Evolutionary conservation across 768 basidiomycete species (phyloP).

Genomic region (Mycena leptocephala): DNA sequence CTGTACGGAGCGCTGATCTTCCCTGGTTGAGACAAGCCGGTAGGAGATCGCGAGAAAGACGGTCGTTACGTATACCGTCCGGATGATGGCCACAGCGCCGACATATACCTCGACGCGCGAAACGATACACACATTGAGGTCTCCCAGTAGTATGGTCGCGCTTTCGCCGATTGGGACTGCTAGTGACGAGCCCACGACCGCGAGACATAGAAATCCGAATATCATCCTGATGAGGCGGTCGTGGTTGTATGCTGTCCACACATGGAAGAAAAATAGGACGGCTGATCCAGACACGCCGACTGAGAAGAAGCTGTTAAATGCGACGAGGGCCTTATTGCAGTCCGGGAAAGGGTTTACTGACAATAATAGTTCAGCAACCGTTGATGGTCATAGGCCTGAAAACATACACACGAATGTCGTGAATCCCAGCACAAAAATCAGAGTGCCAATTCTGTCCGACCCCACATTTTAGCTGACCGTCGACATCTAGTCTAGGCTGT

Average conservation of each 20-base stretch:
- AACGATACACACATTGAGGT: constrained; percentile 45
- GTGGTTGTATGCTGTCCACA: constrained; percentile 43
- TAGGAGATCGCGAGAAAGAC: constrained; percentile 51
- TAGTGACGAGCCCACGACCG: constrained; percentile 43
- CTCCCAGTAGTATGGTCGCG: constrained; percentile 39
- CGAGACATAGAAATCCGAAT: constrained; percentile 51
- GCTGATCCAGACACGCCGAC: constrained; percentile 38
- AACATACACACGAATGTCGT: constrained; percentile 40
- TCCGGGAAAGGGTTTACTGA: constrained; percentile 13
- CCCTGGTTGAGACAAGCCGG: constrained; percentile 38
- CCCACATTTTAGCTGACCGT: neutral
- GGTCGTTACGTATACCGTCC: constrained; percentile 44
- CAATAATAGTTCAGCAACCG: neutral
- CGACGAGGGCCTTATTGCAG: neutral
- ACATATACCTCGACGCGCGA: constrained; percentile 32
- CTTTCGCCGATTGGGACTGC: constrained; percentile 42
- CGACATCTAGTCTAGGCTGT: neutral
- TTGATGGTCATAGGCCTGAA: neutral
- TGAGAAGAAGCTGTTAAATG: constrained; percentile 39
- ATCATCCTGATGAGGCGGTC: constrained; percentile 38
- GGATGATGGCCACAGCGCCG: constrained; percentile 36
- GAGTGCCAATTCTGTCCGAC: constrained; percentile 25
- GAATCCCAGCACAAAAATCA: constrained; percentile 30
- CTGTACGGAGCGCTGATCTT: constrained; percentile 22
- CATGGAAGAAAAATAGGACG: constrained; percentile 49